phyloP scores from a whole-genome alignment of 2,329 filamentous ascomycete genomes.

The Monosporascus ibericus region DNA sequence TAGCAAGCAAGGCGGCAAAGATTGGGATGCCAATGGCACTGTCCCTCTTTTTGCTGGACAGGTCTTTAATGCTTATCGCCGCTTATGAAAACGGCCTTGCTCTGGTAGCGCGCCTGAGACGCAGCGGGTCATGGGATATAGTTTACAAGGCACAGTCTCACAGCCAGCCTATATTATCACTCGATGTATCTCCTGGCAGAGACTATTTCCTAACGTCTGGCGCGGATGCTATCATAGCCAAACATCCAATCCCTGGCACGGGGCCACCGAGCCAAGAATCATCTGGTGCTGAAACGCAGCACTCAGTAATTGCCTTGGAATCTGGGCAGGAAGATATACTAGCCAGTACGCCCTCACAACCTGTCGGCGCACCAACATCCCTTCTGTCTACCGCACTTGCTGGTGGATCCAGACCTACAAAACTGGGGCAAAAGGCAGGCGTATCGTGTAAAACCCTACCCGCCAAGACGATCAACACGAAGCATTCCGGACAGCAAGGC shows the following conservation, averaged over 20 bases:
- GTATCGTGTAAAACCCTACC: conserved; percentile 34
- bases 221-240: conserved; percentile 73
- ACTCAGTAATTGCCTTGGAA: neutral
- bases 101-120: conserved; percentile 54
- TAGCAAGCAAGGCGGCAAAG: conserved; percentile 36
- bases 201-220: conserved; percentile 71
- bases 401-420: conserved; percentile 10
- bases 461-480: conserved; percentile 64
- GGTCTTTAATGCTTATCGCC: conserved; percentile 56
- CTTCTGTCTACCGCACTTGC: conserved; percentile 24
- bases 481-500: conserved; percentile 84
- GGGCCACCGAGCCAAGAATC: conserved; percentile 11
- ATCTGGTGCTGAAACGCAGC: conserved; percentile 1
- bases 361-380: conserved; percentile 9
- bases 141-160: conserved; percentile 65
- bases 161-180: conserved; percentile 74
- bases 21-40: conserved; percentile 89
- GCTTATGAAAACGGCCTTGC: conserved; percentile 84
- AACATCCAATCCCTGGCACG: conserved; percentile 57
- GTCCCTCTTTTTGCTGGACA: conserved; percentile 46
- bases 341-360: neutral
- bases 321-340: neutral
- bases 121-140: conserved; percentile 36
- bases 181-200: conserved; percentile 47
- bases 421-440: conserved; percentile 4